Conservation (phyloP, 768 basidiomycete genomes). For the Dendrothele bispora region DNA sequence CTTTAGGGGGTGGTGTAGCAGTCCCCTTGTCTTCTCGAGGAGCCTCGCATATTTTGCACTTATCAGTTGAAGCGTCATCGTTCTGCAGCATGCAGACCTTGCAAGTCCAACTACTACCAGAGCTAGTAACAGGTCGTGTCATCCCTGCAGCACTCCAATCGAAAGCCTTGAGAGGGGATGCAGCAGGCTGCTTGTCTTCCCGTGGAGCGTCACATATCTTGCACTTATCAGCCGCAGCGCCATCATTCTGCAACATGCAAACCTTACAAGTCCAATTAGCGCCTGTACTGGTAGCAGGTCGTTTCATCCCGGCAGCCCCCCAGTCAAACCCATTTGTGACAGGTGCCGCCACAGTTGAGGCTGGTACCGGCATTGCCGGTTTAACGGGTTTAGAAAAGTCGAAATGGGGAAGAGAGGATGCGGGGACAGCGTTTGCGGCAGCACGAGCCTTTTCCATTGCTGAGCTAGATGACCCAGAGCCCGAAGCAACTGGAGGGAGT, state of each 20-base stretch:
- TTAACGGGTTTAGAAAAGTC: slow-evolving; percentile 24
- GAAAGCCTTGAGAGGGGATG: slow-evolving; percentile 39
- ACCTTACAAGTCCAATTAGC: slow-evolving; percentile 42
- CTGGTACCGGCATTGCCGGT: slow-evolving; percentile 4
- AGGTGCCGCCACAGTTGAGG: slow-evolving; percentile 12
- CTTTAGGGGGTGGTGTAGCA: slow-evolving; percentile 17
- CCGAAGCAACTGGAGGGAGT: slow-evolving; percentile 17
- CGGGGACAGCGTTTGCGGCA: slow-evolving; percentile 38
- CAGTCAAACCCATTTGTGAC: slow-evolving; percentile 37
- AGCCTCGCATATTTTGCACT: slow-evolving; percentile 54
- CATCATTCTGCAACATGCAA: slow-evolving; percentile 39
- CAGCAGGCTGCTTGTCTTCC: background rate
- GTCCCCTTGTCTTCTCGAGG: slow-evolving; percentile 24
- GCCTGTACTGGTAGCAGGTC: slow-evolving; percentile 24
- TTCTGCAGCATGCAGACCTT: slow-evolving; percentile 51
- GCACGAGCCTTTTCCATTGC: slow-evolving; percentile 22
- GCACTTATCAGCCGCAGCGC: slow-evolving; percentile 41
- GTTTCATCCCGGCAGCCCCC: slow-evolving; percentile 41
- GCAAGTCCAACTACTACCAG: slow-evolving; percentile 65
- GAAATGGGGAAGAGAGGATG: slow-evolving; percentile 46
- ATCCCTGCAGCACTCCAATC: slow-evolving; percentile 64
- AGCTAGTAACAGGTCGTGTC: slow-evolving; percentile 30
- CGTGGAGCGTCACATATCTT: slow-evolving; percentile 41
- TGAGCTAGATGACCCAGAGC: slow-evolving; percentile 22
- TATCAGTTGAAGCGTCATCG: slow-evolving; percentile 38